Base-by-base conservation (phyloP, 2,329 filamentous ascomycete genomes). In the Calonectria hongkongensis region DNA sequence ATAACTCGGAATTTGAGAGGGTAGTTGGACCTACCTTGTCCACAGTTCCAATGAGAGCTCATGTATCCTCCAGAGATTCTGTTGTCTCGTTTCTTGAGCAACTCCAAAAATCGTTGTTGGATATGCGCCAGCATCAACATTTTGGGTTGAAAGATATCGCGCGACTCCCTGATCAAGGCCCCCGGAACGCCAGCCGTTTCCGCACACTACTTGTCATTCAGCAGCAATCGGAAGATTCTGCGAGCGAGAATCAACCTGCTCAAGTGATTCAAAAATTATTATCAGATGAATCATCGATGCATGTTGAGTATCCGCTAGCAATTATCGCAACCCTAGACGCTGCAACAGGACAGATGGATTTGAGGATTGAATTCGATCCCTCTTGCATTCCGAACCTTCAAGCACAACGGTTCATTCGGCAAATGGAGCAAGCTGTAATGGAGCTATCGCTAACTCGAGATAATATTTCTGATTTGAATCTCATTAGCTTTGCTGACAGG, bases 181-280 rank as follows among this genome's bases (percentile, higher is more conserved):
- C 50, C 50, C 50, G 50, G 21, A 54, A 54, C 21, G 50, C 50
- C 2, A 54, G 28, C 9, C 50, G 50, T 12, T 54, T 54, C 16
- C 50, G 50, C 9, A 33, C 50, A 3, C 50, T 54, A 10, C 28
- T 54, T 21, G 50, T 54, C 16, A 10, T 36, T 13, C 50, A 54
- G 28, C 16, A 54, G 3, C 18, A n/a, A 7, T 33, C 16, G 5
- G 3, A 33, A 1, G 16, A 8, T 15, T 7, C 18, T 21, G 1
- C 28, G n/a, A 33, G 16, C 8, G 18, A 21, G 3, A 6, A 30
- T n/a, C 15, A 30, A 12, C 6, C 5, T 54, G 9, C 50, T 2
- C 50, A 18, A 30, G 28, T 33, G 5, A 28, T 54, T 13, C 16
- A 18, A 4, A 30, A 54, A 4, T 33, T 54, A n/a, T 4, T 54